These are phyloP conservation scores for Haberlea rhodopensis DNA, from an alignment of 257 asterid genomes.

Conservation along the genomic window DNA sequence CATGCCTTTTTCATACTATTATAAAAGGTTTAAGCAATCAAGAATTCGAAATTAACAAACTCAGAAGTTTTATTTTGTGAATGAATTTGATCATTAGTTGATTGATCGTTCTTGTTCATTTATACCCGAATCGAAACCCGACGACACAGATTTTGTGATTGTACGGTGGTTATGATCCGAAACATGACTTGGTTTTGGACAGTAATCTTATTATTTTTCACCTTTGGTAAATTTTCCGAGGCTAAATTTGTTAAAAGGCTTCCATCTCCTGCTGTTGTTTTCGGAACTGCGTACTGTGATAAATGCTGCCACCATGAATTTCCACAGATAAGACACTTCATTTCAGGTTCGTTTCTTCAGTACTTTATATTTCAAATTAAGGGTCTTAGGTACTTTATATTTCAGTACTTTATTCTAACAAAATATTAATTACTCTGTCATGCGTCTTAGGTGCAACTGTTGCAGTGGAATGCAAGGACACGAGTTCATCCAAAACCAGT, in stretches of 20 bases:
- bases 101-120: not conserved
- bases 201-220: not conserved
- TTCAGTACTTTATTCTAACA: not conserved
- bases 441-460: slow-evolving; percentile 68
- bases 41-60: not conserved
- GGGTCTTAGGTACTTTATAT: not conserved
- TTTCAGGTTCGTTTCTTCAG: not conserved
- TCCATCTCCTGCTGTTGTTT: not conserved
- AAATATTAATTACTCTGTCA: not conserved
- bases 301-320: not conserved
- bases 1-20: slow-evolving; percentile 18
- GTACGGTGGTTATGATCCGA: not conserved
- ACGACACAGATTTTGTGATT: not conserved
- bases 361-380: no score
- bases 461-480: slow-evolving; percentile 60
- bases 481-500: slow-evolving; percentile 20
- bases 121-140: not conserved
- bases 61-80: not conserved
- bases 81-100: not conserved
- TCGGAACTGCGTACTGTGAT: not conserved
- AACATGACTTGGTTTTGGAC: not conserved
- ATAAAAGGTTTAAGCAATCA: slow-evolving; percentile 11
- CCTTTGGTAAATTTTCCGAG: not conserved
- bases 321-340: not conserved
- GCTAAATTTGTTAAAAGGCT: not conserved